Percentiles rank a stretch among this genome's conserved stretches.
phyloP scores from a whole-genome alignment of 2,329 filamentous ascomycete genomes.

The Aspergillus bombycis region DNA sequence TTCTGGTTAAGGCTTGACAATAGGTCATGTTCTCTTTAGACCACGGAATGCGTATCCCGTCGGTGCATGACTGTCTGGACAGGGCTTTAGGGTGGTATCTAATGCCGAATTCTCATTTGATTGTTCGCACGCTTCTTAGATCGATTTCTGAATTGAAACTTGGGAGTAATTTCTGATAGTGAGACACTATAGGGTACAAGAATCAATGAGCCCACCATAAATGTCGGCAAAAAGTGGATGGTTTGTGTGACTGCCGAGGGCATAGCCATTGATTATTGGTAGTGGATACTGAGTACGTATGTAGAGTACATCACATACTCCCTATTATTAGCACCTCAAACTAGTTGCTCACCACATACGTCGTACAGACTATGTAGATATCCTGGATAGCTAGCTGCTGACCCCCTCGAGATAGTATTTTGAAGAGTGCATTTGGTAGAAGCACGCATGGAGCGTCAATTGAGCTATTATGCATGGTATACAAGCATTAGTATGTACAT shows the following conservation, averaged over 20 bases:
- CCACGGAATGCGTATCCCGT: neutral
- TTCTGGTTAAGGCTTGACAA: neutral
- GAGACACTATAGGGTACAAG: too few relatives aligned
- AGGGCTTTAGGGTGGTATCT: neutral
- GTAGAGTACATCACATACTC: neutral
- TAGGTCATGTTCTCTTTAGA: neutral
- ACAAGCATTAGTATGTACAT: neutral
- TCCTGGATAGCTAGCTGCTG: neutral
- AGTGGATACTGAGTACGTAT: neutral
- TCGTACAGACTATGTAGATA: too few relatives aligned
- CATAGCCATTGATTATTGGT: neutral
- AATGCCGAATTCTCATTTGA: too few relatives aligned
- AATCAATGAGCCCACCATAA: too few relatives aligned
- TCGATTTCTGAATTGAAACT: too few relatives aligned
- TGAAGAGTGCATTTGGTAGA: neutral
- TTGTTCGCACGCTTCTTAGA: too few relatives aligned
- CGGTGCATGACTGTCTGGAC: slow-evolving; percentile 2
- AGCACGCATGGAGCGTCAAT: neutral
- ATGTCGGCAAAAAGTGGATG: neutral
- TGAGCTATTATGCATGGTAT: neutral
- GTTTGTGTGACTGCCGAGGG: neutral
- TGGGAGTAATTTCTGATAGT: too few relatives aligned
- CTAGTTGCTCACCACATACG: neutral
- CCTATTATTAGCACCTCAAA: neutral
- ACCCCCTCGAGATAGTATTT: neutral